Percentiles rank a stretch among this genome's conserved stretches.
Conservation (phyloP, 805 yeast species). For the Kuraishia piskuri region DNA sequence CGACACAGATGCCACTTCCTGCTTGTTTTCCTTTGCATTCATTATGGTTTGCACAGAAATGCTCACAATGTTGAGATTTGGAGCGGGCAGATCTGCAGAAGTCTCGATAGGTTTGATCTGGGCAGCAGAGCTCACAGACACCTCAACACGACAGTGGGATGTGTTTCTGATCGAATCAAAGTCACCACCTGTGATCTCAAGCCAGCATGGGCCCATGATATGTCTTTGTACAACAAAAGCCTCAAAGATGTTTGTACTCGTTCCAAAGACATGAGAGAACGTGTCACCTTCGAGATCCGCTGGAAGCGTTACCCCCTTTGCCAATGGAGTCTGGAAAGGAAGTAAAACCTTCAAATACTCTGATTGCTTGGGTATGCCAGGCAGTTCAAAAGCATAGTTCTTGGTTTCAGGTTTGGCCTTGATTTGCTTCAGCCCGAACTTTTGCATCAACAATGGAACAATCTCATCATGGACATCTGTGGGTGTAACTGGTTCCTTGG, state of each 20-base stretch:
- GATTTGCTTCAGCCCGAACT: slow-evolving; percentile 52
- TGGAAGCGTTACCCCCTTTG: slow-evolving; percentile 41
- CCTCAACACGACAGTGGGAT: slow-evolving; percentile 78
- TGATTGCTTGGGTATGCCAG: slow-evolving; percentile 68
- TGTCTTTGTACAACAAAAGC: slow-evolving; percentile 73
- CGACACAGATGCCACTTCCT: slow-evolving; percentile 82
- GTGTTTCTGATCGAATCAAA: slow-evolving; percentile 50
- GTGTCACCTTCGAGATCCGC: slow-evolving; percentile 66
- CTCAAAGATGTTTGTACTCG: slow-evolving; percentile 68
- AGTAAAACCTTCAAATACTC: slow-evolving; percentile 73
- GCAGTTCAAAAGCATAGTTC: slow-evolving; percentile 85
- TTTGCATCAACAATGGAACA: slow-evolving; percentile 51
- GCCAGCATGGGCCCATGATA: slow-evolving; percentile 98
- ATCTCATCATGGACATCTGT: slow-evolving; percentile 76
- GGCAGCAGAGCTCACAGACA: slow-evolving; percentile 42
- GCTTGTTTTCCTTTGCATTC: slow-evolving; percentile 66
- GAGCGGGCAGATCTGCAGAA: slow-evolving; percentile 30
- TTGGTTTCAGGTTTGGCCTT: slow-evolving; percentile 63
- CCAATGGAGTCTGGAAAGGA: slow-evolving; percentile 63
- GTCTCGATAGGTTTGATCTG: slow-evolving; percentile 36
- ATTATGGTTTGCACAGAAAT: slow-evolving; percentile 74
- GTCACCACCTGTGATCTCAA: slow-evolving; percentile 59
- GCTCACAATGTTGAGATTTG: slow-evolving; percentile 67
- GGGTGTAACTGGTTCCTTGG: slow-evolving; percentile 30
- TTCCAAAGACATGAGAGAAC: slow-evolving; percentile 73